These are phyloP conservation scores for Ceratocystis diversiconidia DNA, from an alignment of 2,329 filamentous ascomycete genomes.

Conservation along the genomic window DNA sequence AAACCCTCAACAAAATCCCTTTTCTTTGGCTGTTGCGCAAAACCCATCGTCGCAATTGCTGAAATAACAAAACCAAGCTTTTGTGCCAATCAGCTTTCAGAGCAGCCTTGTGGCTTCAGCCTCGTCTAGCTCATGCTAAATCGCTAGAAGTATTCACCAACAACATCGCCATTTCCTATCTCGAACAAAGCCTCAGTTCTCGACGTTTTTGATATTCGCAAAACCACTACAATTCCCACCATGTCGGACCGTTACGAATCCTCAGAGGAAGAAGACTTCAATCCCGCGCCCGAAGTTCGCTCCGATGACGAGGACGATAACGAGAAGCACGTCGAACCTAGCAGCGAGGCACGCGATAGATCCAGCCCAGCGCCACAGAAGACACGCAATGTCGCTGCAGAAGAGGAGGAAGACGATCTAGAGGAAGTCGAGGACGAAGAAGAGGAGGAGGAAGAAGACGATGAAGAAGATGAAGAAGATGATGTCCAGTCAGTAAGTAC, in stretches of 20 bases:
- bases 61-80: neutral
- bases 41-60: neutral
- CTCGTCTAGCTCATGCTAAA: neutral
- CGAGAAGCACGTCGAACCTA: conserved; percentile 26
- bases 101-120: neutral
- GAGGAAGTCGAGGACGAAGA: conserved; percentile 21
- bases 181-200: no score
- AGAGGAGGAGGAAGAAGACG: conserved; percentile 28
- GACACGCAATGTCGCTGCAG: conserved; percentile 6
- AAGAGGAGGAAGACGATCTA: conserved; percentile 16
- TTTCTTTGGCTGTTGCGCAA: neutral
- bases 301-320: conserved; percentile 52
- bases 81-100: neutral
- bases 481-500: conserved; percentile 51
- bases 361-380: conserved; percentile 13
- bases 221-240: neutral
- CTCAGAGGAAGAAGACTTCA: conserved; percentile 77
- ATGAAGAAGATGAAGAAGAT: conserved; percentile 35
- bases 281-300: conserved; percentile 58
- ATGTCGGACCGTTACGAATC: conserved; percentile 30
- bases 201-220: neutral
- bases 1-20: neutral
- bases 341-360: conserved; percentile 16
- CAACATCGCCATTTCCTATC: no score
- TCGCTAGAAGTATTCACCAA: no score